Evolutionary conservation across 352 stramenopile genomes (phyloP).

Genomic region (Pythium monospermum): DNA sequence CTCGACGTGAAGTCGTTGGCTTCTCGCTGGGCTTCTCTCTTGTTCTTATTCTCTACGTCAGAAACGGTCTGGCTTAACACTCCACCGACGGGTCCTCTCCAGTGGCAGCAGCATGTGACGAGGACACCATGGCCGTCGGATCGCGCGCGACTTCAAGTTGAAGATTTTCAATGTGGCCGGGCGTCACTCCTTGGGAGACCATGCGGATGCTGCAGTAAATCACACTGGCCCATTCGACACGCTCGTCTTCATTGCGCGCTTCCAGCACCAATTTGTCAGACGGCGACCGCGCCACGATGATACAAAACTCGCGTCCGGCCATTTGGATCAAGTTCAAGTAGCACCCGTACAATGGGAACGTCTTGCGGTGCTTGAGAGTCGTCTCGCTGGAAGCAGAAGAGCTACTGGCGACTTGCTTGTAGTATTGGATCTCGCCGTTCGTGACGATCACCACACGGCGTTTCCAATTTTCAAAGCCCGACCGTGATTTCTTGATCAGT

Average conservation of each 20-base stretch:
- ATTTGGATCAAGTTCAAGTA: conserved; percentile 82
- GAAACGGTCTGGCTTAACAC: too few relatives aligned
- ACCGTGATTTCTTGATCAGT: conserved; percentile 82
- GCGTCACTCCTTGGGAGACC: conserved; percentile 81
- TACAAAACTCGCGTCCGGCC: conserved; percentile 63
- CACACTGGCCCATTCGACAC: conserved; percentile 83
- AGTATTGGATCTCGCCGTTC: conserved; percentile 81
- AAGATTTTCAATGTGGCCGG: conserved; percentile 70
- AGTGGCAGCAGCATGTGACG: too few relatives aligned
- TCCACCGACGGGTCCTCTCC: too few relatives aligned
- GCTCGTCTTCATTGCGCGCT: conserved; percentile 57
- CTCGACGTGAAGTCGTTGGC: too few relatives aligned
- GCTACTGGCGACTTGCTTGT: conserved; percentile 51
- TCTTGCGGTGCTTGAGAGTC: conserved; percentile 79
- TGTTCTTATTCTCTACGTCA: too few relatives aligned
- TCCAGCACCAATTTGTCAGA: conserved; percentile 84
- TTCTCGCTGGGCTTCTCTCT: too few relatives aligned
- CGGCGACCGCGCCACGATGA: conserved; percentile 77
- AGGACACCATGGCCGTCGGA: too few relatives aligned
- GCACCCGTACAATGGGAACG: conserved; percentile 78
- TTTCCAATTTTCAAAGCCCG: conserved; percentile 86
- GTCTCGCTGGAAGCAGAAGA: conserved; percentile 19
- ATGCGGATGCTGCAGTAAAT: conserved; percentile 87
- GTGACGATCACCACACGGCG: conserved; percentile 71
- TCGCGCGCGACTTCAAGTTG: conserved; percentile 47